Evolutionary conservation across 2,329 filamentous ascomycete genomes (phyloP).

Genomic region (Cladorrhinum sp.): DNA sequence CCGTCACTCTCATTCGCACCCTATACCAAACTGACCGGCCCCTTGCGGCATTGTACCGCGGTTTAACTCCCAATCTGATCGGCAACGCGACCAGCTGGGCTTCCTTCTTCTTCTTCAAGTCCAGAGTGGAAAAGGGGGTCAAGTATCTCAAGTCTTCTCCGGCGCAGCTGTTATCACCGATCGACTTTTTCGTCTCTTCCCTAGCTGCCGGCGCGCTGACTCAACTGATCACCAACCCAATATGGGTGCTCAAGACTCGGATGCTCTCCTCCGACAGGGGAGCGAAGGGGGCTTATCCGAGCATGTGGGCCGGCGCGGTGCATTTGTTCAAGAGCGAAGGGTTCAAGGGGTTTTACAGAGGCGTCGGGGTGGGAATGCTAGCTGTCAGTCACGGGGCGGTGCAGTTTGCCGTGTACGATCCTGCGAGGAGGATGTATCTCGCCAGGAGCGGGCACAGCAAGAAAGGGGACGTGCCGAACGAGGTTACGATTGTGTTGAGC

Average conservation of each 20-base stretch:
- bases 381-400: conserved; percentile 91
- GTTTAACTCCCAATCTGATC: conserved; percentile 82
- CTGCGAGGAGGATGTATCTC: conserved; percentile 56
- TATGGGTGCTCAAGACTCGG: conserved; percentile 97
- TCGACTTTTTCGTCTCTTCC: conserved; percentile 78
- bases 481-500: conserved; percentile 78
- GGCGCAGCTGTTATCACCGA: neutral
- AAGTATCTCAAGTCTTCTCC: conserved; percentile 31
- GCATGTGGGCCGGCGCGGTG: conserved; percentile 67
- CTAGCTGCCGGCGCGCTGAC: conserved; percentile 69
- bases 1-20: conserved; percentile 50
- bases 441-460: conserved; percentile 31
- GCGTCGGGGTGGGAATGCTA: conserved; percentile 75
- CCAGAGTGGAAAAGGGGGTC: conserved; percentile 49
- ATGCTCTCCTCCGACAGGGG: conserved; percentile 84
- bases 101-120: conserved; percentile 82
- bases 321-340: conserved; percentile 72
- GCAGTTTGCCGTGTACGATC: conserved; percentile 94
- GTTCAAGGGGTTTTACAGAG: conserved; percentile 77
- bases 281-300: conserved; percentile 74
- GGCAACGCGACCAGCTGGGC: conserved; percentile 91
- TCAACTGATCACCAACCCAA: conserved; percentile 82
- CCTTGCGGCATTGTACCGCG: conserved; percentile 76
- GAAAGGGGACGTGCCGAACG: conserved; percentile 54
- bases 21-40: conserved; percentile 51